Base-by-base conservation (phyloP, 2,329 filamentous ascomycete species). In the Penicillium sumatraense region DNA sequence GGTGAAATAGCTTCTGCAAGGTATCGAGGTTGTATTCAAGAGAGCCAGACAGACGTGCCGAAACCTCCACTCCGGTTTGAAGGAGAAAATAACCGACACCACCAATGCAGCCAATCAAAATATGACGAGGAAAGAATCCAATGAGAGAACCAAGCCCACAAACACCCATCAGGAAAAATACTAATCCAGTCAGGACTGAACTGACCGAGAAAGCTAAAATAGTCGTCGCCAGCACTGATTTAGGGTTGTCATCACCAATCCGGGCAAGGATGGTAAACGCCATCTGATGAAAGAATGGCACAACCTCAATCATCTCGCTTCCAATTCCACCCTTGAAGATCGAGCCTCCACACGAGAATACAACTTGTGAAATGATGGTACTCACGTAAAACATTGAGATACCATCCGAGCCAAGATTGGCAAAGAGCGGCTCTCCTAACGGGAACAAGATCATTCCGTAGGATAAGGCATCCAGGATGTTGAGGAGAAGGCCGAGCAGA, bases 331-430 rank as follows among this genome's bases (percentile, higher is more conserved):
- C 93, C 62, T 85, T 89, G 78, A 99, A 99, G 29, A 91, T 87
- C 67, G 93, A 97, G 0, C 91, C 89, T 3, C 87, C 87, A 18
- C 83, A 82, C 0, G 93, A 97, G 71, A 93, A 98, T 14, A 91
- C 89, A 49, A 99, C 75, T 71, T 99, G 95, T 0, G 95, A 90
- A 36, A 98, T 84, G 60, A 99, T 96, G 54, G 93, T 97, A 81
- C 93, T 97, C 64, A 99, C 90, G 72, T 98, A 99, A 78, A 98
- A 99, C 75, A 99, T 97, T 0, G 95, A 96, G 53, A 99, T 96
- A 21, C 95, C 95, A 53, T 96, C 93, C 0, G 93, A 88, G 1
- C 93, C 95, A 6, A 98, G 85, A 59, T 89, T 84, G 24, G 89
- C 85, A 72, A 99, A 99, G 18, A 96, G 83, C 7, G 90, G 86